Evolutionary conservation across 1,139 yeast species (phyloP), one percentile per base, ranked within the genome.

Genomic region (Hansenula lynferdii): DNA sequence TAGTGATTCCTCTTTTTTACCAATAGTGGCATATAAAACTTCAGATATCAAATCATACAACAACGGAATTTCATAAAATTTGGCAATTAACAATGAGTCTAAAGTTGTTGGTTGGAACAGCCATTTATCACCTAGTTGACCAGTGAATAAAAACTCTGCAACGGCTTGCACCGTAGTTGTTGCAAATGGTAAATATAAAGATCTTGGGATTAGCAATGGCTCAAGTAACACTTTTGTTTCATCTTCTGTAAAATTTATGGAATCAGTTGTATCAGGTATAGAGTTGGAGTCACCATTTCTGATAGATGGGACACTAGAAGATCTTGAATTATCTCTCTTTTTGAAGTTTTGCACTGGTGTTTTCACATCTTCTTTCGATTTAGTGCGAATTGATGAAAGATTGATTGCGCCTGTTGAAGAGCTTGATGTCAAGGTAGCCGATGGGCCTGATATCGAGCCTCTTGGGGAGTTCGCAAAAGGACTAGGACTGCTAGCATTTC

Each of bases 71-170:
- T 77, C 78, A 52, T 77, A 81, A 43, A 75, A 70, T 48, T 80
- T 79, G 2, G 87, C 72, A 49, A 81, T 68, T 22, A 77, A 60
- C 48, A 83, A 65, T 38, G 79, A 69, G 47, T 83, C 89, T 40
- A 81, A 65, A 0, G 85, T 73, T 0, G 85, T 79, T 0, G 90
- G 90, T 3, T 74, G 66, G 26, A 83, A 60, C 12, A 70, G 60
- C 90, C 90, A 83, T 49, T 75, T 80, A 42, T 80, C 77, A 25
- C 86, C 87, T 25, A 84, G 75, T 58, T 83, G 89, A 1, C 92
- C 94, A 8, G 90, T 83, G 52, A 80, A 82, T 43, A 84, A 66
- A 56, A 77, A 84, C 51, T 84, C 92, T 31, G 83, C 67, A 49
- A 83, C 75, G 1, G 86, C 87, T 41, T 69, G 70, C 10, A 83